phyloP scores from a whole-genome alignment of 805 yeast species.

The Candida boidinii region DNA sequence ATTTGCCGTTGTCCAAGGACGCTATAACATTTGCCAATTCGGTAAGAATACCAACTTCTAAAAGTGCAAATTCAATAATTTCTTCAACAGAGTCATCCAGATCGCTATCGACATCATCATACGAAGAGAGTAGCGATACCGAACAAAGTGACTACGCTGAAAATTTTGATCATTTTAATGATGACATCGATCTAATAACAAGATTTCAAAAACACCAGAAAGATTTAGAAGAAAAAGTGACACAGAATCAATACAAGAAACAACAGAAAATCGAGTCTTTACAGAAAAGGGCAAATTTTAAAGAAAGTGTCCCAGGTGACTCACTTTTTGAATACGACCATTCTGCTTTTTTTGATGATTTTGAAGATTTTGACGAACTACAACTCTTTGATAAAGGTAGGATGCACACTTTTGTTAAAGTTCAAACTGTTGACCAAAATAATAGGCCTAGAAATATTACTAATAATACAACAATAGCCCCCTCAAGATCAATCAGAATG shows the following conservation, averaged over 20 bases:
- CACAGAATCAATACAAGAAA: too few relatives aligned
- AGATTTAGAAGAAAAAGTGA: constrained; percentile 12
- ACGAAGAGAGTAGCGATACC: neutral
- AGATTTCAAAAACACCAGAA: constrained; percentile 11
- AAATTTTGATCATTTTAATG: neutral
- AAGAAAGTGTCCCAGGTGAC: neutral
- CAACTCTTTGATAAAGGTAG: constrained; percentile 14
- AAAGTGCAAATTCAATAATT: neutral
- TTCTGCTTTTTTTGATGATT: constrained; percentile 17
- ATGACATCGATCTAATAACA: neutral
- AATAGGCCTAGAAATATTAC: constrained; percentile 1
- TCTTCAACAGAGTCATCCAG: too few relatives aligned
- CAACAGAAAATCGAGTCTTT: constrained; percentile 5
- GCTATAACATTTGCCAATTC: neutral
- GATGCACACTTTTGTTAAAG: constrained; percentile 13
- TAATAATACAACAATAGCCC: neutral
- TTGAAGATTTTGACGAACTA: constrained; percentile 17
- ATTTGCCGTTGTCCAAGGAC: constrained; percentile 8
- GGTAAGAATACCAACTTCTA: neutral
- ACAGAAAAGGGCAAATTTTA: neutral
- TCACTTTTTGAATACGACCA: constrained; percentile 14
- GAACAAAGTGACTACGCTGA: constrained; percentile 3
- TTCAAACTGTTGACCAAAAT: constrained; percentile 5
- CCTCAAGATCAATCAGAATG: neutral
- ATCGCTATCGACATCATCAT: neutral